Evolutionary conservation across 208 protist species (phyloP).

Genomic region (Trypanosoma congolense): DNA sequence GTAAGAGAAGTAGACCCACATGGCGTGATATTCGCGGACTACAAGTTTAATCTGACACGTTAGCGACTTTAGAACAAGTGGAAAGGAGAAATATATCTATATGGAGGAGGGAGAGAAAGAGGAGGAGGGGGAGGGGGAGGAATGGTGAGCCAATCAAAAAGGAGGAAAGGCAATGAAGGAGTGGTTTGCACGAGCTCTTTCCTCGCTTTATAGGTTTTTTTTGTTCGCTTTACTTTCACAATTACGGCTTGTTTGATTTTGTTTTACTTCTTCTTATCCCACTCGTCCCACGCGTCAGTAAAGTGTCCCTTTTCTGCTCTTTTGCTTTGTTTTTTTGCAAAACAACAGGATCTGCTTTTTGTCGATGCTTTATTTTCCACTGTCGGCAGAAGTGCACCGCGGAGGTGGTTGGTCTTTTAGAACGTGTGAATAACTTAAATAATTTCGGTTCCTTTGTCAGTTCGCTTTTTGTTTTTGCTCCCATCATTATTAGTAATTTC

Average conservation of each 20-base stretch:
- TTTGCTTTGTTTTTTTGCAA: no score
- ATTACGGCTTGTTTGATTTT: not conserved
- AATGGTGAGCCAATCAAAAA: not conserved
- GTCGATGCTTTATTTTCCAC: no score
- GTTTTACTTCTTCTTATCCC: slow-evolving; percentile 3
- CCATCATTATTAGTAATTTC: no score
- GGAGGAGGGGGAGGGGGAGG: not conserved
- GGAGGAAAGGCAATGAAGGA: not conserved
- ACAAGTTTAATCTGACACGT: slow-evolving; percentile 58
- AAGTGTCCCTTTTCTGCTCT: no score
- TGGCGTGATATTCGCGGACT: slow-evolving; percentile 86
- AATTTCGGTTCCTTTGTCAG: no score
- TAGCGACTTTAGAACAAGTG: slow-evolving; percentile 10
- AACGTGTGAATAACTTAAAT: no score
- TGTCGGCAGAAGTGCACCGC: no score
- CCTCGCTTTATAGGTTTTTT: not conserved
- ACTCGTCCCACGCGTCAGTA: no score
- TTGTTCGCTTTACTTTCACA: not conserved
- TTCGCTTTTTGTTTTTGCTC: no score
- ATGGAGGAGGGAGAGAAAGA: not conserved
- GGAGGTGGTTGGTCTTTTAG: no score
- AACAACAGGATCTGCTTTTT: no score
- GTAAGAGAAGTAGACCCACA: slow-evolving; percentile 77
- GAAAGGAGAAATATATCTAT: not conserved
- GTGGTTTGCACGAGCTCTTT: slow-evolving; percentile 1